Evolutionary conservation across 257 asterid genomes (phyloP), one percentile per base, ranked within the genome.

Genomic region (Haberlea rhodopensis): DNA sequence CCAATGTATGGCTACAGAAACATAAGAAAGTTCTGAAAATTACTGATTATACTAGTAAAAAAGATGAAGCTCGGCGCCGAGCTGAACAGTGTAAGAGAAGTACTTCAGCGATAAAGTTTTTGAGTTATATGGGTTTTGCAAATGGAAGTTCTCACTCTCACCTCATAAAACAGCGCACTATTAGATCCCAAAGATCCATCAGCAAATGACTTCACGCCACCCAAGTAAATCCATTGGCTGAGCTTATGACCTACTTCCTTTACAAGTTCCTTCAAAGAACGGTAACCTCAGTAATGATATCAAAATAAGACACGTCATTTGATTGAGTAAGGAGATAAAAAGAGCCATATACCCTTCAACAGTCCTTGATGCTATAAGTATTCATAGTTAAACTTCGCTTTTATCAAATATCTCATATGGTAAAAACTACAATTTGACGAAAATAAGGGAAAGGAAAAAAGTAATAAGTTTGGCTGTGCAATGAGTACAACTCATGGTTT

Each of bases 181-280:
- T 62, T 80, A 65, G 97, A 92, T 74, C 97, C 99, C 90, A 92
- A 72, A 56, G 99, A 92, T 70, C 99, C 99, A 85, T 92, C 99
- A 40, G 87, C 84, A 78, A 85, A 92, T 67, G 94, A 85, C 83
- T 92, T 89, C 67, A 92, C 61, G 40, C 99, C 99, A n/a, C 99
- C 97, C 63, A 92, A 83, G 81, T 89, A 81, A 52, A 92, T 81
- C 97, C 96, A 87, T 67, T 82, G 84, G 75, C 96, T 87, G 80
- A 78, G 81, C 73, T 71, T 80, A 60, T 70, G 94, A 65, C 91
- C 94, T 63, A 69, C 84, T 76, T 73, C 74, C 53, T 75, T 70
- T 32, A 79, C 72, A 49, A 79, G 80, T 73, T 87, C 91, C 97
- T 92, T 71, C 21, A 21, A 55, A 68, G 40, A 65, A 43, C 25